Base-by-base conservation (phyloP, 768 basidiomycete species). In the Omphalotus guepiniiformis region DNA sequence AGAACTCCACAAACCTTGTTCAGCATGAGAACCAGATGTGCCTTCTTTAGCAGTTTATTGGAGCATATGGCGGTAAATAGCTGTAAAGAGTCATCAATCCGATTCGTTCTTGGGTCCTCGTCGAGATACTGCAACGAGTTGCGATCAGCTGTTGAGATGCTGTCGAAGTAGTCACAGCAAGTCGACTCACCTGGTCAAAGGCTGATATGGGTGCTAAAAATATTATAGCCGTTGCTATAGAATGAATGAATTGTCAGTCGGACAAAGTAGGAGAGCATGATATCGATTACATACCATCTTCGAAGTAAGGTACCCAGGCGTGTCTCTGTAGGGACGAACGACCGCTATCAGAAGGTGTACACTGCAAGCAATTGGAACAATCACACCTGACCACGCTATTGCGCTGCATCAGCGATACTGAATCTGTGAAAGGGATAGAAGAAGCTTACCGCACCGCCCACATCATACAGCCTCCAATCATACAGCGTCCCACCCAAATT, bases 121-220 rank as follows among this genome's bases (percentile, higher is more conserved):
- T 89, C 85, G 8, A 92, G 76, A 62, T 87, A 89, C 85, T 90
- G 48, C 30, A 49, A 42, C 36, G 25, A 32, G 9, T 32, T 32
- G 9, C n/a, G n/a, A n/a, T 25, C 37, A 53, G 44, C 16, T 13
- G n/a, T 21, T 25, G 41, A 49, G 6, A 16, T n/a, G 2, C 35
- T 30, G 19, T 23, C 25, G 48, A 16, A 34, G 38, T 19, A 30
- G 40, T 26, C 19, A 37, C 8, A 44, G 37, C 48, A 48, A 19
- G 23, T 15, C 32, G 18, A 35, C 69, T 52, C 58, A 82, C 85
- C 78, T 91, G 88, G 71, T 92, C 88, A 60, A 88, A 92, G 32
- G 89, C 89, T 57, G 85, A 87, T 53, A 92, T 83, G 32, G 89
- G 89, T 42, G 87, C 89, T 41, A 92, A 68, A 64, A 92, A 92